Conservation (phyloP, 768 basidiomycete species). For the Xerocomus spinulosus region DNA sequence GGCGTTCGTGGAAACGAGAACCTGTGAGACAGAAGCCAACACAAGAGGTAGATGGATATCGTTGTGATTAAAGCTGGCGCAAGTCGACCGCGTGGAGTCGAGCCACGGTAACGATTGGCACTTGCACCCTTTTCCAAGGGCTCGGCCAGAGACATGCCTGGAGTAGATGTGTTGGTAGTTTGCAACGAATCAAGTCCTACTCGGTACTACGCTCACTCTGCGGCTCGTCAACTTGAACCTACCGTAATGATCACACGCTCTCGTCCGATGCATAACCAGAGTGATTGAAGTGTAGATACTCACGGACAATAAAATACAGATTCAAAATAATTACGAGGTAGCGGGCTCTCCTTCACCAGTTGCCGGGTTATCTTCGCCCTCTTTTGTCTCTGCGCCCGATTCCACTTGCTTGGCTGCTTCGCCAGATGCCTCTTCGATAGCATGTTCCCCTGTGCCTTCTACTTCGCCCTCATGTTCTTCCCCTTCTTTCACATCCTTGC, state of each 20-base stretch:
- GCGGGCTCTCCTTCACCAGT: slow-evolving; percentile 16
- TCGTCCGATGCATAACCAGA: too few relatives aligned
- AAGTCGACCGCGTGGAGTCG: neutral
- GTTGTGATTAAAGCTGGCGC: slow-evolving; percentile 4
- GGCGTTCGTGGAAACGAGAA: neutral
- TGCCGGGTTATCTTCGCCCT: slow-evolving; percentile 17
- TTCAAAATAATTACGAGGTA: slow-evolving; percentile 8
- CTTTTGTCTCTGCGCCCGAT: slow-evolving; percentile 21
- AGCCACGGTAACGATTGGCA: neutral
- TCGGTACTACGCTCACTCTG: too few relatives aligned
- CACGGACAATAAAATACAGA: slow-evolving; percentile 6
- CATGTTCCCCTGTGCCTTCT: slow-evolving; percentile 18
- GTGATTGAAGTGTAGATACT: too few relatives aligned
- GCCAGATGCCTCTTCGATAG: slow-evolving; percentile 25
- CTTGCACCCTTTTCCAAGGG: slow-evolving; percentile 16
- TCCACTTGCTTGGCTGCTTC: slow-evolving; percentile 26
- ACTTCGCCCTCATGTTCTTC: slow-evolving; percentile 34
- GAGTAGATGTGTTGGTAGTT: neutral
- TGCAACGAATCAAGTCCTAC: neutral
- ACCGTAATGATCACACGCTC: too few relatives aligned
- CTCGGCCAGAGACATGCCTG: slow-evolving; percentile 11
- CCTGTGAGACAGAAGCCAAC: slow-evolving; percentile 15
- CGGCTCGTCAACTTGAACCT: too few relatives aligned
- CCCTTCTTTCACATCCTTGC: slow-evolving; percentile 48
- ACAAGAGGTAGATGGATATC: slow-evolving; percentile 18